A percentile compares a stretch with the other conserved stretches of the same genome.
Evolutionary conservation across 2,329 filamentous ascomycete species (phyloP).

Genomic region (Anthostomella pinea): DNA sequence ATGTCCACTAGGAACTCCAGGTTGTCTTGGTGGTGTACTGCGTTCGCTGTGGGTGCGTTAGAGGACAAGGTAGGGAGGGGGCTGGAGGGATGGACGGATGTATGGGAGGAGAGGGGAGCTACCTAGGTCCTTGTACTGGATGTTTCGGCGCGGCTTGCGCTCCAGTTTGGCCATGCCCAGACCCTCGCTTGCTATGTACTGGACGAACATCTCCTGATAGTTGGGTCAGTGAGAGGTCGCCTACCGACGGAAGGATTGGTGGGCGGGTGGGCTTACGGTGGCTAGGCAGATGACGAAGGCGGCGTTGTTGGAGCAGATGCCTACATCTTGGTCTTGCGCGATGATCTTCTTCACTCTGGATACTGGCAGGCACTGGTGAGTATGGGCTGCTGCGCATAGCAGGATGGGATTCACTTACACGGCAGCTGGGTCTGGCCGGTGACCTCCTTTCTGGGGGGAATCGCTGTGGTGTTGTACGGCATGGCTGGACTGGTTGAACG

Average conservation of each 20-base stretch:
- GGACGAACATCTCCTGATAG: conserved; percentile 84
- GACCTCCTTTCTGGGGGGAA: conserved; percentile 74
- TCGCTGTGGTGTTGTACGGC: conserved; percentile 87
- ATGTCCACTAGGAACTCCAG: conserved; percentile 93
- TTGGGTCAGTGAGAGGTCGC: conserved; percentile 2
- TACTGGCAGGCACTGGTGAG: conserved; percentile 51
- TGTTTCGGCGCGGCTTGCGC: conserved; percentile 85
- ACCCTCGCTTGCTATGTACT: conserved; percentile 81
- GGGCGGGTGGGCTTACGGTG: conserved; percentile 53
- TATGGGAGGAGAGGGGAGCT: too few relatives aligned
- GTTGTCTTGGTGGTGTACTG: conserved; percentile 84
- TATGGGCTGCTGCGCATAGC: neutral
- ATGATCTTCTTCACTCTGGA: conserved; percentile 97
- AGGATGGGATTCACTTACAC: conserved; percentile 52
- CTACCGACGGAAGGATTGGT: neutral
- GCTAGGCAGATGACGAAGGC: conserved; percentile 92
- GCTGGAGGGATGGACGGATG: conserved; percentile 22
- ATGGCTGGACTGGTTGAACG: conserved; percentile 44
- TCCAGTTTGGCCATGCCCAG: conserved; percentile 89
- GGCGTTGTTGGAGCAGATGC: conserved; percentile 86
- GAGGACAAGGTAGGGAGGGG: neutral
- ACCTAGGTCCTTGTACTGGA: conserved; percentile 95
- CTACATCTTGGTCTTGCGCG: conserved; percentile 79
- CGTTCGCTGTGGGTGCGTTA: conserved; percentile 59
- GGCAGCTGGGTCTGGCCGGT: conserved; percentile 84